Conservation (phyloP, 2,329 filamentous ascomycete species). For the Penicillium fuscoglaucum region DNA sequence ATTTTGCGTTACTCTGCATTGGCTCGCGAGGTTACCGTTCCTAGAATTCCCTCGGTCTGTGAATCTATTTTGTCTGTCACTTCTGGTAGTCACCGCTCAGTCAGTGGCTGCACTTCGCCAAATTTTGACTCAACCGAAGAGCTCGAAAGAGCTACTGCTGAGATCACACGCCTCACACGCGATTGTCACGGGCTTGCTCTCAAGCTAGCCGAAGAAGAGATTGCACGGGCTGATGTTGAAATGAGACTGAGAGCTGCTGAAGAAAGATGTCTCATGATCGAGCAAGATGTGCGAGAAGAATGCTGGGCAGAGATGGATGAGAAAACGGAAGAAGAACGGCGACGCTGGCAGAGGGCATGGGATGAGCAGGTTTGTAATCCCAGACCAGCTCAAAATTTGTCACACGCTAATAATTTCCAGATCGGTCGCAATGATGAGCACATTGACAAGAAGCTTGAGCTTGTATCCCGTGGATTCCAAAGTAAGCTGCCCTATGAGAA, state of each 20-base stretch:
- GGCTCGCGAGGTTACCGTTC: conserved; percentile 88
- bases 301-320: conserved; percentile 84
- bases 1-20: conserved; percentile 93
- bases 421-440: conserved; percentile 76
- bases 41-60: conserved; percentile 79
- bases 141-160: conserved; percentile 76
- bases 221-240: conserved; percentile 70
- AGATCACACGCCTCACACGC: conserved; percentile 75
- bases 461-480: conserved; percentile 59
- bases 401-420: conserved; percentile 27
- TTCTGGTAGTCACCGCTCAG: conserved; percentile 35
- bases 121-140: conserved; percentile 56
- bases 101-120: conserved; percentile 47
- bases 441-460: conserved; percentile 82
- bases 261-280: conserved; percentile 67
- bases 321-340: conserved; percentile 70
- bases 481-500: conserved; percentile 32
- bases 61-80: conserved; percentile 59
- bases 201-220: conserved; percentile 69
- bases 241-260: conserved; percentile 67
- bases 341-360: conserved; percentile 76
- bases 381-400: background rate
- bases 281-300: conserved; percentile 84
- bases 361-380: conserved; percentile 63
- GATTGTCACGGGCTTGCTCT: conserved; percentile 74